These are phyloP conservation scores for Podila verticillata DNA, from an alignment of 192 early-diverging fungal species.

Conservation along the genomic window DNA sequence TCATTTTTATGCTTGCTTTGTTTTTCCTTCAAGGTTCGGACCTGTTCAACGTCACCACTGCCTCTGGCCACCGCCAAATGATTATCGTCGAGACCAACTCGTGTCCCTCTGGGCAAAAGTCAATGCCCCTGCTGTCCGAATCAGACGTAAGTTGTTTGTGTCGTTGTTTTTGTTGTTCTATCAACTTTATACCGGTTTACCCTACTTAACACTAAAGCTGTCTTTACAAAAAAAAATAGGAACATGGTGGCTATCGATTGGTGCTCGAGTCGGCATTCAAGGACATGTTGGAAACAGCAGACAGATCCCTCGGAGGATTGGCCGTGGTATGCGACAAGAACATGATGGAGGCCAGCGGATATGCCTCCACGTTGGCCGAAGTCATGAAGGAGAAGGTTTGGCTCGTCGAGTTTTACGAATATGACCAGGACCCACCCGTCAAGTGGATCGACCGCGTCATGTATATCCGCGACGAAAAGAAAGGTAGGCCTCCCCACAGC, in stretches of 20 bases:
- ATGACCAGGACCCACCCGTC: slow-evolving; percentile 78
- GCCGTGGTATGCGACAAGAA: slow-evolving; percentile 92
- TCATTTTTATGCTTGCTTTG: background rate
- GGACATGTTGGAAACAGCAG: slow-evolving; percentile 71
- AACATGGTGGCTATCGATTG: slow-evolving; percentile 80
- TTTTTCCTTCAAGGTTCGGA: slow-evolving; percentile 68
- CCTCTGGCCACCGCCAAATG: slow-evolving; percentile 88
- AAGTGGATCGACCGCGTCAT: slow-evolving; percentile 82
- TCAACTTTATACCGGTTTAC: no score
- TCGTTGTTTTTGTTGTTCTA: no score
- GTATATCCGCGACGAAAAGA: slow-evolving; percentile 69
- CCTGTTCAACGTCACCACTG: slow-evolving; percentile 88
- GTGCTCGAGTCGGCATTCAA: slow-evolving; percentile 83
- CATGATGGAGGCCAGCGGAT: slow-evolving; percentile 87
- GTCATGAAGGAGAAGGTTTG: slow-evolving; percentile 80
- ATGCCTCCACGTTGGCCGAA: slow-evolving; percentile 84
- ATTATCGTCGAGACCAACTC: slow-evolving; percentile 94
- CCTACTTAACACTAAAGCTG: no score
- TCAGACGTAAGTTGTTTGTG: slow-evolving; percentile 71
- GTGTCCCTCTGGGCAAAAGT: slow-evolving; percentile 90
- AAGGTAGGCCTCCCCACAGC: slow-evolving; percentile 25
- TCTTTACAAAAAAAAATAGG: slow-evolving; percentile 15
- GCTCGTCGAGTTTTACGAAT: slow-evolving; percentile 79
- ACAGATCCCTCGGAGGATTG: slow-evolving; percentile 71
- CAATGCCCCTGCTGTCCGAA: slow-evolving; percentile 86